Evolutionary conservation across 352 stramenopile species (phyloP), one percentile per base, ranked within the genome.

Genomic region (Poterioochromonas sp.): DNA sequence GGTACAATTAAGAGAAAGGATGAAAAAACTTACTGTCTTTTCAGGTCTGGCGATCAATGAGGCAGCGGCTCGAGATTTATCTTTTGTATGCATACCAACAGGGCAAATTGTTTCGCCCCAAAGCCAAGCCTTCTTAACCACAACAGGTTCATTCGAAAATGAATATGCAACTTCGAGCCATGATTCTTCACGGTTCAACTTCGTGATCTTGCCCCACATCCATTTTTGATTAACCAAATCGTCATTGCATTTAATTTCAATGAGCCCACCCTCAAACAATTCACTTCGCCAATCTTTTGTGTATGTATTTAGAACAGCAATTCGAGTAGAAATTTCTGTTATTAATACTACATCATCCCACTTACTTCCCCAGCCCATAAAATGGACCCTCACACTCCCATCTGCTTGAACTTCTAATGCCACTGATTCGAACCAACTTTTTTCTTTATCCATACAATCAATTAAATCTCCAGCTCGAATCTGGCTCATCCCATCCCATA

Each of bases 371-470:
- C 62, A 71, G 39, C 62, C 62, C 8, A 71, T 12, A 71, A 71
- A 71, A 44, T 71, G 62, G 20, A 71, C 62, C 26, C 32, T 41
- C 2, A 71, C 26, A 71, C 29, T 44, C 3, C 62, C 62, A 71
- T 71, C n/a, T 32, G 62, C 5, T 15, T 5, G 5, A 47, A 71
- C 32, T 47, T 71, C 62, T 22, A 44, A 15, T 3, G 41, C 32
- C 2, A 71, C 26, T 12, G 34, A 47, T 43, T 71, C 62, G 41
- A 71, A 71, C 62, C 62, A 71, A 29, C 62, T 44, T 29, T 71
- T 71, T 47, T 71, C 62, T 47, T 71, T 71, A 29, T 71, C 62
- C 62, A 71, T 71, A 47, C 62, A 71, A 71, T 71, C 62, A 47
- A 43, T 29, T 8, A 71, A 43, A 44, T 71, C 62, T 22, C 62